A percentile compares a stretch with the other conserved stretches of the same genome.
Evolutionary conservation across 352 stramenopile genomes (phyloP).

Genomic region (Phytopythium sindhum): DNA sequence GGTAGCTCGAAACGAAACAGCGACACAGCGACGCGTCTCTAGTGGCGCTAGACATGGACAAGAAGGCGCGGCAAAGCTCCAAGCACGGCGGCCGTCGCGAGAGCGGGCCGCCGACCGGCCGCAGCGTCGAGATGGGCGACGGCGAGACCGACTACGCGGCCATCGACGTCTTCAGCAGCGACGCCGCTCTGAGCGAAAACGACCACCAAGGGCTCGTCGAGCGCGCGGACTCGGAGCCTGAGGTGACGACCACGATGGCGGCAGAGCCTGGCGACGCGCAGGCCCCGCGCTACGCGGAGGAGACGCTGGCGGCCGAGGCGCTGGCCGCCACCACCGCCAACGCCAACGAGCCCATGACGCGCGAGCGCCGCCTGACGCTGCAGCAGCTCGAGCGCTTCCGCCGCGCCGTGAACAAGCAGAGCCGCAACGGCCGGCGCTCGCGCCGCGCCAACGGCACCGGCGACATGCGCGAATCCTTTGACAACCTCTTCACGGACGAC

Average conservation of each 20-base stretch:
- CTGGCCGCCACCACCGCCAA: background rate
- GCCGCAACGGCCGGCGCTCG: constrained; percentile 10
- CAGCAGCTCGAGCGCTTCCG: constrained; percentile 39
- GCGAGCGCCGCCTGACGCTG: constrained; percentile 30
- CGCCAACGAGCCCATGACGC: constrained; percentile 15
- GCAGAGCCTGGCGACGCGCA: background rate
- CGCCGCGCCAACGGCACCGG: constrained; percentile 15
- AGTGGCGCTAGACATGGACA: background rate
- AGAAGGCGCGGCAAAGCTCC: constrained; percentile 1
- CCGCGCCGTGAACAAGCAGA: constrained; percentile 26
- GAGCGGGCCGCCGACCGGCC: background rate
- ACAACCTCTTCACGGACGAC: constrained; percentile 26
- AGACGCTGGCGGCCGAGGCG: constrained; percentile 13
- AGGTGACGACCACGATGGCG: constrained; percentile 1
- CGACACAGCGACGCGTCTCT: background rate
- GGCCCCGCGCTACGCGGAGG: constrained; percentile 1
- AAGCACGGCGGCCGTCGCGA: background rate
- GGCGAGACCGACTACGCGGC: constrained; percentile 7
- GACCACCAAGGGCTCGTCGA: constrained; percentile 1
- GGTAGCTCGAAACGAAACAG: background rate
- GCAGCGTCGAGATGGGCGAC: constrained; percentile 8
- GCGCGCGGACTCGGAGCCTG: constrained; percentile 1
- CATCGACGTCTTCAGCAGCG: constrained; percentile 5
- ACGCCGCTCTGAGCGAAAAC: background rate
- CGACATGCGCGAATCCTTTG: constrained; percentile 21